Base-by-base conservation (phyloP, 129 eudicot genomes). In the Helichrysum umbraculigerum region DNA sequence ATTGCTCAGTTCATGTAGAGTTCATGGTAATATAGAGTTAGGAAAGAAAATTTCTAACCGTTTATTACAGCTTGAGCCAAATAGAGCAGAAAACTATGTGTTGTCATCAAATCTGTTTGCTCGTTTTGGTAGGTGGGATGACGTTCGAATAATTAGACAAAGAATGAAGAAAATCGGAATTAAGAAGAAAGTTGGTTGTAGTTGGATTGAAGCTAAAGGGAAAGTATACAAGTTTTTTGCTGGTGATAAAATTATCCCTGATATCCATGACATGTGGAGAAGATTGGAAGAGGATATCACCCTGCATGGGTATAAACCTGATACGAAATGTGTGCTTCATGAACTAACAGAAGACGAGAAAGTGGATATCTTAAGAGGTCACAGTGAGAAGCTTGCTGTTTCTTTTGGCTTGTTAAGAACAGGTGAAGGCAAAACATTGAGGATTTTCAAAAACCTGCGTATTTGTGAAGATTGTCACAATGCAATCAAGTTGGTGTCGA, bases 191-290 rank as follows among this genome's bases (percentile, higher is more conserved):
- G 83, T 73, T 0, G 92, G 92, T 25, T 81, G 86, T 21, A 90
- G 96, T 75, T 85, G 90, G 96, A 81, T 85, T 76, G 96, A 85
- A 79, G 37, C 85, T 25, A 81, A 70, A 54, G 87, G 88, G 12
- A 90, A 77, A 77, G 85, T 73, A 8, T 81, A 85, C 74, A 85
- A 68, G 61, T 89, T 89, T 52, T 59, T 60, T 42, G 86, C 82
- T 37, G 89, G 91, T 17, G 87, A 82, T 73, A 75, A 63, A 66
- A 65, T 10, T 80, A 73, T 78, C 30, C 60, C 81, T 0, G 79
- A 73, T 34, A 78, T 81, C 41, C 70, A 64, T 42, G 56, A 76
- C 37, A 86, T 73, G 79, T 86, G 88, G 90, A 73, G 70, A 63
- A 70, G 69, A 32, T 58, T 84, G 42, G 87, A 86, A 80, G 51